These are phyloP conservation scores for Scheffersomyces spartinae DNA, from an alignment of 805 yeast species.

Conservation along the genomic window DNA sequence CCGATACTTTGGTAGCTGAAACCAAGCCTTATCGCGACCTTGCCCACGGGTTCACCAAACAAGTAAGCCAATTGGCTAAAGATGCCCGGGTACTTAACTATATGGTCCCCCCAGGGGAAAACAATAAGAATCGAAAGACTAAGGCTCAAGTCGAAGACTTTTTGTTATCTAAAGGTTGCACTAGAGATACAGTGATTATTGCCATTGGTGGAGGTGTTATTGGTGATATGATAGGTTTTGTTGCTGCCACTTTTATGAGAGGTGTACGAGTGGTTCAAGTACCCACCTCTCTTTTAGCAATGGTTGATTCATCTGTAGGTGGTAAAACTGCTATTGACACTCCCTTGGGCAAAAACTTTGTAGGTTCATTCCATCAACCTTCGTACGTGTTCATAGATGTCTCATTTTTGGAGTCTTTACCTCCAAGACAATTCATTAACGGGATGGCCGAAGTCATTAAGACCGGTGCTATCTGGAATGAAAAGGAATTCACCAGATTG, in stretches of 20 bases:
- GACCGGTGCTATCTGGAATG: constrained; percentile 98
- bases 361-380: constrained; percentile 98
- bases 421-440: constrained; percentile 88
- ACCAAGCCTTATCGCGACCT: constrained; percentile 50
- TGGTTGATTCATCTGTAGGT: constrained; percentile 98
- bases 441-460: constrained; percentile 98
- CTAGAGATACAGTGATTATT: constrained; percentile 86
- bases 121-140: constrained; percentile 76
- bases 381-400: constrained; percentile 78
- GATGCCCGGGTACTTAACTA: constrained; percentile 59
- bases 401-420: constrained; percentile 75
- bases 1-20: constrained; percentile 69
- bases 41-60: constrained; percentile 26
- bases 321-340: constrained; percentile 98
- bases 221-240: constrained; percentile 98
- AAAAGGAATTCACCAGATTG: constrained; percentile 71
- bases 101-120: constrained; percentile 85
- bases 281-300: constrained; percentile 87
- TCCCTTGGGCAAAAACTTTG: constrained; percentile 87
- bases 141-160: constrained; percentile 92
- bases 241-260: constrained; percentile 98
- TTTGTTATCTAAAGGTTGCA: constrained; percentile 72
- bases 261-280: constrained; percentile 91
- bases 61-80: constrained; percentile 28
- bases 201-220: constrained; percentile 98